These are phyloP conservation scores for Tricladium varicosporioides DNA, from an alignment of 2,329 filamentous ascomycete species.

Conservation along the genomic window DNA sequence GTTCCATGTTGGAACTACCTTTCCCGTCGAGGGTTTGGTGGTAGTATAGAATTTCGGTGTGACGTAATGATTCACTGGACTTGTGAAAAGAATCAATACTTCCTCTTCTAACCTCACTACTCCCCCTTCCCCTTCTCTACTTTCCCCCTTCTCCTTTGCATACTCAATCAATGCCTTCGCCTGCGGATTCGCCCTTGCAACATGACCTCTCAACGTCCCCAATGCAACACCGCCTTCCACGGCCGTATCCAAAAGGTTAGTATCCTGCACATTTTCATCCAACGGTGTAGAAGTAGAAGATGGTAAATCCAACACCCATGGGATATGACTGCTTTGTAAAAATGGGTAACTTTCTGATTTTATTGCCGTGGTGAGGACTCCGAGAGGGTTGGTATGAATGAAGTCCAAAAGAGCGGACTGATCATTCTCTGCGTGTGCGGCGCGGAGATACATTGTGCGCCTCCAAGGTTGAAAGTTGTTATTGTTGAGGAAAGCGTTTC, in stretches of 20 bases:
- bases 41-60: constrained; percentile 67
- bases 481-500: background rate
- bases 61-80: constrained; percentile 58
- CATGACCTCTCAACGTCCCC: constrained; percentile 53
- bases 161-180: constrained; percentile 56
- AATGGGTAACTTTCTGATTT: constrained; percentile 45
- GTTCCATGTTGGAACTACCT: constrained; percentile 71
- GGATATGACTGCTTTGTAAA: constrained; percentile 60
- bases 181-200: constrained; percentile 63
- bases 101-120: constrained; percentile 44
- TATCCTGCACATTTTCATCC: no score
- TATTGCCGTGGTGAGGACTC: constrained; percentile 62
- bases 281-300: background rate
- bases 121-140: background rate
- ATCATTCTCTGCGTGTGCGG: constrained; percentile 49
- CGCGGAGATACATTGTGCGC: constrained; percentile 54
- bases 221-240: background rate
- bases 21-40: constrained; percentile 62
- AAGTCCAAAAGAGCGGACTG: constrained; percentile 51
- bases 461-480: background rate
- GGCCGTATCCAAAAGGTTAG: no score
- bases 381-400: constrained; percentile 59
- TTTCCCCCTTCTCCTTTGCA: constrained; percentile 3
- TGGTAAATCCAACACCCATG: constrained; percentile 53
- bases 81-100: constrained; percentile 62